Evolutionary conservation across 1,139 yeast genomes (phyloP), one percentile per base, ranked within the genome.

Genomic region (Suhomyces ambrosiae): DNA sequence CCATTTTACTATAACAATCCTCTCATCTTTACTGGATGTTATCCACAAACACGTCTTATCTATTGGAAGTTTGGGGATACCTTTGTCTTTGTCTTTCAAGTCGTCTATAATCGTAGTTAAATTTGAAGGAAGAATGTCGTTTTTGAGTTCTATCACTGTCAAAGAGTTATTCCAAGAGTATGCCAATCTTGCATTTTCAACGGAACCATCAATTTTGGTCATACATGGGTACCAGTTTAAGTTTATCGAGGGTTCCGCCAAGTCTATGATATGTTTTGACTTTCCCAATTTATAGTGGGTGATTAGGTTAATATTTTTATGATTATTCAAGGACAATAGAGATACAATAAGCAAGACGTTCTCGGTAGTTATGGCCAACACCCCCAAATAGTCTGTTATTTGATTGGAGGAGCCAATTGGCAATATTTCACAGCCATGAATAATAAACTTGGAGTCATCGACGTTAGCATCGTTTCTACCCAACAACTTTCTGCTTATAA

Each of bases 141-240:
- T 64, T 26, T 62, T 61, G 1, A 85, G 55, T 44, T 83, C 87
- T 18, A 82, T 47, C 1, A 86, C 58, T 0, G 79, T 73, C 33
- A 86, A 50, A 10, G 68, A 67, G 45, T 80, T 79, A 16, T 79
- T 69, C 86, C 89, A 84, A 25, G 84, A 66, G 50, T 80, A 85
- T 0, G 86, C 90, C 28, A 87, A 58, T 41, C 71, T 64, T 0
- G 90, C 80, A 25, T 61, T 60, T 35, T 58, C 43, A 4, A 55
- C 38, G 3, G 18, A 18, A 14, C 37, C 26, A 35, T 54, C 56
- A 14, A 46, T 42, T 3, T 50, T 52, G 15, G 48, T 41, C 51
- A 63, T 57, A 37, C 69, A 61, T 0, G 76, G 76, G 46, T 67
- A 80, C 94, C 94, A 86, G 9, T 76, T 63, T 12, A 82, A 4